Evolutionary conservation across 345 rosid species (phyloP).

Genomic region (Heritiera littoralis): DNA sequence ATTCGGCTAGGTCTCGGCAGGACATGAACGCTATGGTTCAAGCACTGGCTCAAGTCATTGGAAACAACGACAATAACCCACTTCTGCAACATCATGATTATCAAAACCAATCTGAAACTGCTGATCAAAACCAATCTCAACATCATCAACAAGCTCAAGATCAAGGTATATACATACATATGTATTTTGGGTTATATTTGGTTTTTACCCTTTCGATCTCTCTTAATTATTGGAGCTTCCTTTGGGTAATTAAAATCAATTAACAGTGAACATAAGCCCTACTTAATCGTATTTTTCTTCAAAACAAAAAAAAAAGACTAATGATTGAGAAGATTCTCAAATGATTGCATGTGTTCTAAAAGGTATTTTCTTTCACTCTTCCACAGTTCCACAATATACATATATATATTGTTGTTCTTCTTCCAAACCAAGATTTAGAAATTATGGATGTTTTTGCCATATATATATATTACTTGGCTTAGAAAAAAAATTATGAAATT

Average conservation of each 20-base stretch:
- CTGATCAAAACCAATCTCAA: conserved; percentile 17
- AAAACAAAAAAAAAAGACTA: not conserved
- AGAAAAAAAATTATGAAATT: too few species aligned
- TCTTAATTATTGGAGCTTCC: not conserved
- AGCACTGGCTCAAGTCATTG: conserved; percentile 72
- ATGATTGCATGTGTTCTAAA: not conserved
- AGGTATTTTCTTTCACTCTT: not conserved
- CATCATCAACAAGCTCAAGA: conserved; percentile 26
- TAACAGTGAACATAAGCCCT: not conserved
- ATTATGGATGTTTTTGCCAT: too few species aligned
- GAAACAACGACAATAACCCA: conserved; percentile 31
- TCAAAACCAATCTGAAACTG: not conserved
- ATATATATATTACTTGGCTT: too few species aligned
- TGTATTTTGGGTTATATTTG: not conserved
- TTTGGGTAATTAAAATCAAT: not conserved
- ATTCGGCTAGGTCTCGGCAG: conserved; percentile 67
- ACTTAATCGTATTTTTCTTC: not conserved
- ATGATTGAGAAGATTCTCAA: not conserved
- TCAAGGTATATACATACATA: conserved; percentile 33
- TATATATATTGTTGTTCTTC: not conserved
- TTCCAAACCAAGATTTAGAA: not conserved
- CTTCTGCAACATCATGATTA: conserved; percentile 27
- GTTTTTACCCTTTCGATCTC: not conserved
- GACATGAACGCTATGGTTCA: conserved; percentile 71
- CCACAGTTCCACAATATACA: not conserved